These are phyloP conservation scores for Atkinsonella texensis DNA, from an alignment of 2,329 filamentous ascomycete species.

Conservation along the genomic window DNA sequence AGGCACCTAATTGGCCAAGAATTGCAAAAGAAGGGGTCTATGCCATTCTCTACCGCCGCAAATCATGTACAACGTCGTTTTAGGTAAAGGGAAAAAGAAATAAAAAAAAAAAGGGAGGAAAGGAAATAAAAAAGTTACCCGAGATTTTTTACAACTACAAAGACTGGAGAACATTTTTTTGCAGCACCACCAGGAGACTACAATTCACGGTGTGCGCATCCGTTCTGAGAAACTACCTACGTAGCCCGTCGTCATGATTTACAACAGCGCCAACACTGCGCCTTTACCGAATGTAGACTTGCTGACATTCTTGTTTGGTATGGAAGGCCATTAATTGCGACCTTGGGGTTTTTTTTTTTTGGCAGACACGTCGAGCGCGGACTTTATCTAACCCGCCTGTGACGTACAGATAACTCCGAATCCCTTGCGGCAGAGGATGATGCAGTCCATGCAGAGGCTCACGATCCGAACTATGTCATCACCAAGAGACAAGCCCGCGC, in stretches of 20 bases:
- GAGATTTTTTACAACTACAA: conserved; percentile 16
- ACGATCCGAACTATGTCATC: conserved; percentile 38
- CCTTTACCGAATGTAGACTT: conserved; percentile 28
- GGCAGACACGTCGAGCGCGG: no score
- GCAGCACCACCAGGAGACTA: conserved; percentile 7
- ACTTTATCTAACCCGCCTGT: conserved; percentile 17
- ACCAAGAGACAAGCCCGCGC: conserved; percentile 38
- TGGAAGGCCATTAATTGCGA: not conserved
- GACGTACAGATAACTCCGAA: conserved; percentile 13
- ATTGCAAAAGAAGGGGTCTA: no score
- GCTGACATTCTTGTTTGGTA: conserved; percentile 32
- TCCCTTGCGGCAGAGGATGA: conserved; percentile 31
- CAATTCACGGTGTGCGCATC: not conserved
- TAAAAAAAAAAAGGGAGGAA: no score
- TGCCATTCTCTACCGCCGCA: no score
- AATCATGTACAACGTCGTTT: no score
- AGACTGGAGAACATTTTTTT: conserved; percentile 16
- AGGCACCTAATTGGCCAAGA: no score
- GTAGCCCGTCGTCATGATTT: conserved; percentile 19
- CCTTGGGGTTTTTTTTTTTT: not conserved
- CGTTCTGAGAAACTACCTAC: not conserved
- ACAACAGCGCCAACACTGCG: conserved; percentile 19
- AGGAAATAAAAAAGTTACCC: conserved; percentile 14
- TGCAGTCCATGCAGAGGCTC: conserved; percentile 44
- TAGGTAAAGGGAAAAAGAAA: no score